Evolutionary conservation across 1,284 basidiomycete species (phyloP), one percentile per base, ranked within the genome.

Genomic region (Sanguinoderma infundibulare): DNA sequence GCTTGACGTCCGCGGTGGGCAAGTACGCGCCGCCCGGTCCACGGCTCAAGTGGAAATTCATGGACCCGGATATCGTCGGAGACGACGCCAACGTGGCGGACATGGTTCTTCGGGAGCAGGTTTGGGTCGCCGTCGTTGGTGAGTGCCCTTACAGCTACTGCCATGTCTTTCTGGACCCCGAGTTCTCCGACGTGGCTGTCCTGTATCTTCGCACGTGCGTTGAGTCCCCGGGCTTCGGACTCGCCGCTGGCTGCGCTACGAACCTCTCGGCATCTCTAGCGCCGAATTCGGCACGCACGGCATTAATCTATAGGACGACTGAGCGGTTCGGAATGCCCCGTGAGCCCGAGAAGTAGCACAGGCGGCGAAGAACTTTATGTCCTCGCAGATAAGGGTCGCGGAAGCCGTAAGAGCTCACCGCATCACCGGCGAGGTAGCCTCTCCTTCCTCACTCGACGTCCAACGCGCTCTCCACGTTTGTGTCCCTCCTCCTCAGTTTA

Each of bases 111-210:
- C 57, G 74, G 7, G 74, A 77, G 32, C 61, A 69, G 15, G 68
- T 69, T 1, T 79, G 77, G 77, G 68, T 74, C 15, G 75, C 72
- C 6, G 71, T 79, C 12, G 74, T 78, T 26, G 69, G 77, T 78
- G 53, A 59, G 77, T 69, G 24, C n/a, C 28, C 20, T 26, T 22
- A n/a, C n/a, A n/a, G n/a, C n/a, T n/a, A n/a, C n/a, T n/a, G n/a
- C n/a, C n/a, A n/a, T 12, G n/a, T 39, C 14, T 30, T 17, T 12
- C 17, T 30, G n/a, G n/a, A n/a, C n/a, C n/a, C n/a, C n/a, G n/a
- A n/a, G n/a, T n/a, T n/a, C n/a, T n/a, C n/a, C n/a, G n/a, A n/a
- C n/a, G n/a, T n/a, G n/a, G n/a, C n/a, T n/a, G n/a, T n/a, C n/a
- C n/a, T n/a, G n/a, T n/a, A n/a, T n/a, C n/a, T n/a, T n/a, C n/a